Conservation (phyloP, 2,329 filamentous ascomycete genomes). For the Paramyrothecium sp. region DNA sequence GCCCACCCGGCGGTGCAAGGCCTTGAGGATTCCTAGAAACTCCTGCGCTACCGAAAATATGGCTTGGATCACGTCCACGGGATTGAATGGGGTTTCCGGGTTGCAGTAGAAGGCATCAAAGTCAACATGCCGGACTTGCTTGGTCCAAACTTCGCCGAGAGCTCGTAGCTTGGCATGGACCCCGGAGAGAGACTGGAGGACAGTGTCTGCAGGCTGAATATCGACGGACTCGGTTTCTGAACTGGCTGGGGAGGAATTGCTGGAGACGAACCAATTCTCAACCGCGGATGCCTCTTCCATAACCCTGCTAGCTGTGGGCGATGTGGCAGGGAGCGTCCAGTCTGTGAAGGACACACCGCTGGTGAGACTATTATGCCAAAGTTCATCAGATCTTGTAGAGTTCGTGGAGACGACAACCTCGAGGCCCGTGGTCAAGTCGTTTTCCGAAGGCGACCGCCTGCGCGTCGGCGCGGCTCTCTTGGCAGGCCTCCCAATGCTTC, state of each 20-base stretch:
- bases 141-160: background rate
- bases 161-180: background rate
- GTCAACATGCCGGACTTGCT: background rate
- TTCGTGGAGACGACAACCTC: background rate
- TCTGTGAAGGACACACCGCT: too few relatives aligned
- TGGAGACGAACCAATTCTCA: too few relatives aligned
- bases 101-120: constrained; percentile 15
- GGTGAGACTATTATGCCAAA: too few relatives aligned
- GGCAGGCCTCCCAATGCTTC: constrained; percentile 27
- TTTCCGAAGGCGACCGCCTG: background rate
- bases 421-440: constrained; percentile 12
- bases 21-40: constrained; percentile 21
- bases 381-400: background rate
- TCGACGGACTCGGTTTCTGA: background rate
- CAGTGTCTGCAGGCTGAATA: background rate
- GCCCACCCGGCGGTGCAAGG: constrained; percentile 19
- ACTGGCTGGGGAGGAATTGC: background rate
- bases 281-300: too few relatives aligned
- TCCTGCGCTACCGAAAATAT: constrained; percentile 19
- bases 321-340: too few relatives aligned
- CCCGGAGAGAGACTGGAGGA: background rate
- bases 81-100: constrained; percentile 7
- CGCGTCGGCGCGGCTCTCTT: constrained; percentile 4
- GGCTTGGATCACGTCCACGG: constrained; percentile 16
- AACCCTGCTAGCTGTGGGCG: too few relatives aligned